Evolutionary conservation across 345 rosid genomes (phyloP), one percentile per base, ranked within the genome.

Genomic region (Chamaenerion angustifolium): DNA sequence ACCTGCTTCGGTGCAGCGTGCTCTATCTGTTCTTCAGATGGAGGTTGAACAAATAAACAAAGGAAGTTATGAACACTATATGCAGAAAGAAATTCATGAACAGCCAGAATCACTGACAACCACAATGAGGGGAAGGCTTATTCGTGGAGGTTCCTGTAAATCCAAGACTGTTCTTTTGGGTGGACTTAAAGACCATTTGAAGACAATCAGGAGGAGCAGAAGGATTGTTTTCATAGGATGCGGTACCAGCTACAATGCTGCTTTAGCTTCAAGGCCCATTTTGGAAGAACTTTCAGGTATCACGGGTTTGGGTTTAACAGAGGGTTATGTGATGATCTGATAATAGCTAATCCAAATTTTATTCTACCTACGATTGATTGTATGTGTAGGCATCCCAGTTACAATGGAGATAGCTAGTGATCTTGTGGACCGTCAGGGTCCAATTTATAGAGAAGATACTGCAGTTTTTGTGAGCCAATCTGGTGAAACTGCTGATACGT

Each of bases 341-440:
- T n/a, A n/a, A n/a, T n/a, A 23, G 27, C 2, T 23, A 31, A 31
- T 31, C 37, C 8, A 31, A 31, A 31, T 31, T 31, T 7, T 31
- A 31, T 7, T 8, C 8, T 8, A 8, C 37, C 37, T 31, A 31
- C 37, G 3, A 31, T 7, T 31, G 3, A 31, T 7, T 31, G 10
- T 31, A 31, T 31, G 50, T 52, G 40, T 55, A 90, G 98, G 94
- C 61, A 74, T 90, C 35, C 96, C 98, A 18, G 98, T 90, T 51
- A 86, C 94, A 27, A 90, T 90, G 98, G 98, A 90, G 73, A 80
- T 90, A 50, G 98, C 98, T 50, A 90, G 98, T 66, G 98, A 90
- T 76, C 79, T 90, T 12, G 64, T 75, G 79, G 98, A 90, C 64
- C 64, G 98, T 56, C 85, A 80, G 64, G 98, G 96, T 67, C 96